Evolutionary conservation across 1,139 yeast genomes (phyloP).

Genomic region (Lodderomyces parapsilosis): DNA sequence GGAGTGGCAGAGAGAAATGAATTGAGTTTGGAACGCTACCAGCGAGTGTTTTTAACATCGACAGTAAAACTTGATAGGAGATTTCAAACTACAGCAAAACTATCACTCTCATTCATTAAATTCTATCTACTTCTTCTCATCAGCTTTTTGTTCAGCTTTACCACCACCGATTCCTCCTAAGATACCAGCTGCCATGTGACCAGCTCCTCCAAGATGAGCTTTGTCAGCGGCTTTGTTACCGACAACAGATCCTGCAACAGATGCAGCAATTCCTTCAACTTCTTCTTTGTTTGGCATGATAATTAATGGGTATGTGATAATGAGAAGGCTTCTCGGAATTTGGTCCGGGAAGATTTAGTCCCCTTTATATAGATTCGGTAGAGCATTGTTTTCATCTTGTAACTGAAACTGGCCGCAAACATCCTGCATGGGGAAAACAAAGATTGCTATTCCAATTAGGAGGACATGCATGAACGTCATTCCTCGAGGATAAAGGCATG

Average conservation of each 20-base stretch:
- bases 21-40: no score
- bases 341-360: not conserved
- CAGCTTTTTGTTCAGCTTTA: constrained; percentile 30
- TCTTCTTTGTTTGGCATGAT: constrained; percentile 11
- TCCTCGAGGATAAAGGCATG: not conserved
- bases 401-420: not conserved
- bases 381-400: not conserved
- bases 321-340: not conserved
- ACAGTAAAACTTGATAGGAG: no score
- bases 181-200: constrained; percentile 35
- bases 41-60: no score
- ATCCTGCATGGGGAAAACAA: not conserved
- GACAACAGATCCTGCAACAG: constrained; percentile 33
- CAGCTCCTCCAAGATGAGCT: constrained; percentile 30
- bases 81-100: no score
- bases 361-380: not conserved
- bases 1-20: no score
- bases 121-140: constrained; percentile 16
- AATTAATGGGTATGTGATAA: not conserved
- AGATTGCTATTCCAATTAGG: not conserved
- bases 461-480: not conserved
- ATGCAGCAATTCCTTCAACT: constrained; percentile 27
- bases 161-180: constrained; percentile 36
- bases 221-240: constrained; percentile 38
- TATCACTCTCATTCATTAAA: no score